phyloP scores from a whole-genome alignment of 2,329 filamentous ascomycete species.

The Bisporella sp. region DNA sequence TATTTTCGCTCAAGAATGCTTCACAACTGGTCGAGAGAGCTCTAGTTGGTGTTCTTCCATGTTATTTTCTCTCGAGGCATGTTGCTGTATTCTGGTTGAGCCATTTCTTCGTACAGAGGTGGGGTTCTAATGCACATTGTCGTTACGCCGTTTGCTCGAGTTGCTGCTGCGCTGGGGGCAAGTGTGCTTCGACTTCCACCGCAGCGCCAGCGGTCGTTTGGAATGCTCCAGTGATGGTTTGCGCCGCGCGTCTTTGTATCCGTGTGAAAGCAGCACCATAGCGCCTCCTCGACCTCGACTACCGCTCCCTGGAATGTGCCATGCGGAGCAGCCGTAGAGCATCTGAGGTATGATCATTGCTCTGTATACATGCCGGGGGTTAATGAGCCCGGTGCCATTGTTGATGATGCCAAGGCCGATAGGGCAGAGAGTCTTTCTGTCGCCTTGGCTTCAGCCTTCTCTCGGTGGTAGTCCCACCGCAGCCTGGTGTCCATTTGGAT shows the following conservation, averaged over 20 bases:
- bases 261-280: neutral
- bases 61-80: too few relatives aligned
- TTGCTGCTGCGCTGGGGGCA: neutral
- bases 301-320: conserved; percentile 7
- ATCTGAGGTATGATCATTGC: conserved; percentile 25
- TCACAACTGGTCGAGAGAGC: too few relatives aligned
- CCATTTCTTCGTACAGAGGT: conserved; percentile 1
- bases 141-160: conserved; percentile 1
- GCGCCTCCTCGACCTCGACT: neutral
- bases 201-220: conserved; percentile 1
- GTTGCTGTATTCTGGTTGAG: neutral
- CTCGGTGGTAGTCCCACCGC: conserved; percentile 1
- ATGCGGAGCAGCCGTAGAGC: conserved; percentile 25
- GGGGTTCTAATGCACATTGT: conserved; percentile 1
- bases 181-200: conserved; percentile 16
- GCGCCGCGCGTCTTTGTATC: conserved; percentile 2
- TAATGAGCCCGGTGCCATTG: neutral
- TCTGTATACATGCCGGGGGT: conserved; percentile 6
- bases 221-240: too few relatives aligned
- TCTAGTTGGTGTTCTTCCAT: too few relatives aligned
- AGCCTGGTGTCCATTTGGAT: conserved; percentile 4
- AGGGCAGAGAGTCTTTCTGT: conserved; percentile 3
- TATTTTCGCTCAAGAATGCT: neutral
- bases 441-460: conserved; percentile 4
- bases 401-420: conserved; percentile 1